These are phyloP conservation scores for Lithohypha guttulata DNA, from an alignment of 2,329 filamentous ascomycete species.

Conservation along the genomic window DNA sequence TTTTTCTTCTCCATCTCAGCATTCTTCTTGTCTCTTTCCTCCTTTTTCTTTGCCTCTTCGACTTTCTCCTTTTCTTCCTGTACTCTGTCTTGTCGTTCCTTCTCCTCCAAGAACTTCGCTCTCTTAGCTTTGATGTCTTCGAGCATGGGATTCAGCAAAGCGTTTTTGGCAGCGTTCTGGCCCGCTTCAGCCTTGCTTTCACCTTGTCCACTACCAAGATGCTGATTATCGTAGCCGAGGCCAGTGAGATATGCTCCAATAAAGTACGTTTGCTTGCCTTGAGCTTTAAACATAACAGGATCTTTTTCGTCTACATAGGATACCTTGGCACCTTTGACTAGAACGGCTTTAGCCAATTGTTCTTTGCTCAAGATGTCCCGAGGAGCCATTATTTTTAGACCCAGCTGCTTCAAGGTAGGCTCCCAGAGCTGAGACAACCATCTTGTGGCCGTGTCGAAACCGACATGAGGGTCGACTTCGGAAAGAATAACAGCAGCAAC, in stretches of 20 bases:
- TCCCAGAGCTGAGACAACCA: constrained; percentile 74
- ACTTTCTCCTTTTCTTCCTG: constrained; percentile 10
- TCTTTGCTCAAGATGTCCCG: constrained; percentile 40
- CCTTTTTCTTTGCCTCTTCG: background rate
- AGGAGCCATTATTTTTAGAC: constrained; percentile 16
- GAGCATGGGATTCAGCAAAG: constrained; percentile 31
- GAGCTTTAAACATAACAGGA: constrained; percentile 25
- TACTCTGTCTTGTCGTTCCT: too few relatives aligned
- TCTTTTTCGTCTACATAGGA: constrained; percentile 44
- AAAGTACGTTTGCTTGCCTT: constrained; percentile 32
- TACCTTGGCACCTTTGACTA: constrained; percentile 48
- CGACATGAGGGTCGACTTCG: constrained; percentile 44
- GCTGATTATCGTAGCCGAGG: constrained; percentile 35
- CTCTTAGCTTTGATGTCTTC: constrained; percentile 30
- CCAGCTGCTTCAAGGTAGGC: constrained; percentile 42
- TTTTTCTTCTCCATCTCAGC: background rate
- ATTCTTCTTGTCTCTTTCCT: background rate
- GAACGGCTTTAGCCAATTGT: constrained; percentile 41
- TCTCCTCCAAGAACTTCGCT: constrained; percentile 19
- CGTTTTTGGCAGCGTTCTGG: constrained; percentile 33
- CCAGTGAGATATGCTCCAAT: constrained; percentile 39
- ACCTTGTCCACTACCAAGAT: constrained; percentile 36
- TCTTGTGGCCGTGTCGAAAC: constrained; percentile 48
- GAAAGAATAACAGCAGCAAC: constrained; percentile 67
- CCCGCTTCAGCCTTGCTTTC: constrained; percentile 36